Evolutionary conservation across 352 stramenopile species (phyloP).

Genomic region (Phytophthora ohioensis): DNA sequence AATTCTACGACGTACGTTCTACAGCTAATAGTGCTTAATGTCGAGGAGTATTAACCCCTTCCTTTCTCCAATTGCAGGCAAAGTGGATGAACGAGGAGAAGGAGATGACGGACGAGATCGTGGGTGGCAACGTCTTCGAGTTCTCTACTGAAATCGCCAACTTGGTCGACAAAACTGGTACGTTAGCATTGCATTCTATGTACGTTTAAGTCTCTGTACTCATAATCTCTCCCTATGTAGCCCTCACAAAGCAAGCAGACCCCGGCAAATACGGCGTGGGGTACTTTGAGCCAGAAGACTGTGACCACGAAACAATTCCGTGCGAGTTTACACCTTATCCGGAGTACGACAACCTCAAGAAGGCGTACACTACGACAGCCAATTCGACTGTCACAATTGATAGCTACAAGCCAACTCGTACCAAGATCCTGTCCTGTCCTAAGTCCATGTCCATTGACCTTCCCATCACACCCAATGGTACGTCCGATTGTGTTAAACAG

Average conservation of each 20-base stretch:
- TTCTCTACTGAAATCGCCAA: slow-evolving; percentile 77
- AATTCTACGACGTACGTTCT: slow-evolving; percentile 62
- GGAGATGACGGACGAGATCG: slow-evolving; percentile 69
- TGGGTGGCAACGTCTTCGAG: slow-evolving; percentile 83
- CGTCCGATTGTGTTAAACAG: background rate
- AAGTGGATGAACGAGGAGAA: slow-evolving; percentile 82
- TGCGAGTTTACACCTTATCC: slow-evolving; percentile 78
- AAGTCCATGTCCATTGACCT: slow-evolving; percentile 43
- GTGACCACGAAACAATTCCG: slow-evolving; percentile 61
- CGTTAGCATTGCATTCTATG: background rate
- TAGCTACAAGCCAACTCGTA: slow-evolving; percentile 47
- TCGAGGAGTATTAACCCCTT: no score
- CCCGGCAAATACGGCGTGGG: slow-evolving; percentile 75
- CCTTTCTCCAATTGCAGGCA: slow-evolving; percentile 30
- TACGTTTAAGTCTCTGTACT: background rate
- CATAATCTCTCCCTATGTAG: slow-evolving; percentile 25
- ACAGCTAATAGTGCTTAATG: background rate
- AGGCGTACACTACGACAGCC: slow-evolving; percentile 74
- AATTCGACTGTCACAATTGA: slow-evolving; percentile 58
- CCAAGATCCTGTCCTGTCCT: slow-evolving; percentile 54
- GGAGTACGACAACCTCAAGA: slow-evolving; percentile 77
- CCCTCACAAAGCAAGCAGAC: slow-evolving; percentile 54
- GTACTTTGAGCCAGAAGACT: slow-evolving; percentile 76
- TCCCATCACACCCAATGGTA: slow-evolving; percentile 48
- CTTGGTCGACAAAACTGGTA: slow-evolving; percentile 44